Base-by-base conservation (phyloP, 2,329 filamentous ascomycete genomes). In the Claviceps sp. region DNA sequence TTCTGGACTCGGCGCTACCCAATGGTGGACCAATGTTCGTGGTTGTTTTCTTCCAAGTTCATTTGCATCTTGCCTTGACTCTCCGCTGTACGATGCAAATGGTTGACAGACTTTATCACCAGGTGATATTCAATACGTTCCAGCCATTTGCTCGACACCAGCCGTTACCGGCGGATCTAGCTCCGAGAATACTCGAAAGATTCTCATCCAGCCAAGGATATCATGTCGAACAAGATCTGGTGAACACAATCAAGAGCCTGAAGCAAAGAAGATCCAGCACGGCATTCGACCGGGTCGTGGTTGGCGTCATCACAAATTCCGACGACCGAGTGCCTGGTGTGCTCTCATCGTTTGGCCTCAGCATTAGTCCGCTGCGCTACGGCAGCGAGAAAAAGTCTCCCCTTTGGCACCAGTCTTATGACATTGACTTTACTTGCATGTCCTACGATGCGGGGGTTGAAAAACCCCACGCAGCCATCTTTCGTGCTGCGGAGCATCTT, bases 291-390 rank as follows among this genome's bases (percentile, higher is more conserved):
- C 62, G 60, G 13, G 67, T 73, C 4, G 64, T 79, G 1, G 65
- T 80, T 5, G 80, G 79, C 26, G 68, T 83, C 5, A 71, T 84
- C 49, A 79, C 79, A 11, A 84, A 84, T 60, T 83, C 79, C 0
- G 80, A 85, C 56, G 71, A 78, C 59, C 69, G 80, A n/a, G 75
- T 82, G 0, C 71, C 74, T 0, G 62, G 63, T 26, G 71, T 83
- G 22, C 62, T 84, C 4, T 63, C 69, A 0, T 77, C 76, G 0
- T 64, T 83, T 4, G 77, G 76, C 1, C 57, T 84, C 29, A 62
- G 60, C 2, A 66, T 82, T 2, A 69, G 68, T 50, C 65, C 68
- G 0, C 42, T 65, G 37, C 63, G 66, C 9, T 63, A 63, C 39
- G 63, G 61, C 17, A 47, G 48, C 6, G 36, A 42, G 2, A 22